Evolutionary conservation across 2,329 filamentous ascomycete genomes (phyloP).

Genomic region (Pseudopithomyces chartarum): DNA sequence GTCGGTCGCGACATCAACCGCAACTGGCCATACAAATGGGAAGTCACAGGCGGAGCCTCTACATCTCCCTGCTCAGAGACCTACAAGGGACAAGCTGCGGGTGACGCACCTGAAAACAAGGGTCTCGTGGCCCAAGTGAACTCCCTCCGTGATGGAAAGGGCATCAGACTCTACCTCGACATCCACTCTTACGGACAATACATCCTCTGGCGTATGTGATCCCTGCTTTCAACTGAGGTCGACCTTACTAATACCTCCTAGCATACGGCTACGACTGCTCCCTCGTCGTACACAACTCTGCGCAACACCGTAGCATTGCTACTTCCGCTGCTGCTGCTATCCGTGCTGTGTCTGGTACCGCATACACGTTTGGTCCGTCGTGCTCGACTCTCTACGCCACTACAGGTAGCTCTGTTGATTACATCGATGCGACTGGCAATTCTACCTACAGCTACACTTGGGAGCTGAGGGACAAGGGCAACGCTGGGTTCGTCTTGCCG

Average conservation of each 20-base stretch:
- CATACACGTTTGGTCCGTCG: slow-evolving; percentile 53
- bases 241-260: slow-evolving; percentile 19
- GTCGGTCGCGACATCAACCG: slow-evolving; percentile 46
- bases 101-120: slow-evolving; percentile 40
- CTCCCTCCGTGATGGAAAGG: slow-evolving; percentile 48
- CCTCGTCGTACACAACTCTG: slow-evolving; percentile 52
- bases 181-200: slow-evolving; percentile 61
- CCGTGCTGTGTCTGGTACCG: slow-evolving; percentile 57
- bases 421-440: slow-evolving; percentile 48
- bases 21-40: slow-evolving; percentile 47
- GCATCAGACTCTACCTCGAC: slow-evolving; percentile 67
- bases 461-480: slow-evolving; percentile 56
- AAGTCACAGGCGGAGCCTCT: slow-evolving; percentile 38
- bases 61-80: slow-evolving; percentile 45
- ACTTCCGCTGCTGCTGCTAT: slow-evolving; percentile 57
- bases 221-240: not conserved
- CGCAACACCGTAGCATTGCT: slow-evolving; percentile 57
- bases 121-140: slow-evolving; percentile 51
- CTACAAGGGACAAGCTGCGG: slow-evolving; percentile 40
- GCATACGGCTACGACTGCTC: slow-evolving; percentile 65
- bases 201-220: slow-evolving; percentile 30
- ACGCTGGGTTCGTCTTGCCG: slow-evolving; percentile 55
- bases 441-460: slow-evolving; percentile 54
- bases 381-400: slow-evolving; percentile 67
- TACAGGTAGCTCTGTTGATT: slow-evolving; percentile 51